Evolutionary conservation across 306 rosid species (phyloP), one percentile per base, ranked within the genome.

Genomic region (Vigna unguiculata): DNA sequence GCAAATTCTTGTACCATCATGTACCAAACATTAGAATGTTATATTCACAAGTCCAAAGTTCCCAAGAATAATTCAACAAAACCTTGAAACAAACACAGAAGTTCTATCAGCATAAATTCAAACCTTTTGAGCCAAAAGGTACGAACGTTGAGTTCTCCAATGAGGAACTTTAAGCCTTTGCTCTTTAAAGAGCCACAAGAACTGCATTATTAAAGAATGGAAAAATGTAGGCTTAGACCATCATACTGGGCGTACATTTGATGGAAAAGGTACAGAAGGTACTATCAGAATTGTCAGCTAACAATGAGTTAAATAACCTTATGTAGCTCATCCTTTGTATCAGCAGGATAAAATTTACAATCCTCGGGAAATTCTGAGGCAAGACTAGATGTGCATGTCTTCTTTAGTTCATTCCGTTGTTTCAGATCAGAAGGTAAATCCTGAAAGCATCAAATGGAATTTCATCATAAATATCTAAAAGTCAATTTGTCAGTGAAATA

Each of bases 181-280:
- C 87, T 90, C 98, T 90, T 91, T 92, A 82, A 92, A 90, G 76
- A 89, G 97, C 91, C 88, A 88, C 86, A 92, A 79, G 88, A 95
- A 95, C 99, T 95, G 92, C 86, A 81, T 80, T 78, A 54, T 43
- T 54, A 52, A 69, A 77, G 70, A 32, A 11, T 14, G 51, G 17
- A 52, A 8, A 62, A 58, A 38, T 45, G 3, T 41, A 49, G 8
- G 72, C 69, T 65, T 19, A 59, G 74, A 60, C 6, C 21, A 72
- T 66, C 76, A 64, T 43, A 74, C 21, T 83, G 71, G 38, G 36
- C 57, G 62, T 25, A 22, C 59, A 41, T 55, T 20, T 17, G 51
- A 48, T 19, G 25, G 7, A 34, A 67, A n/a, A 20, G 52, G 72
- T 53, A 54, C 54, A 43, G 63, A 32, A 67, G 52, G 64, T 30